Evolutionary conservation across 495 filamentous ascomycete species (phyloP).

Genomic region (Clohesyomyces aquaticus): DNA sequence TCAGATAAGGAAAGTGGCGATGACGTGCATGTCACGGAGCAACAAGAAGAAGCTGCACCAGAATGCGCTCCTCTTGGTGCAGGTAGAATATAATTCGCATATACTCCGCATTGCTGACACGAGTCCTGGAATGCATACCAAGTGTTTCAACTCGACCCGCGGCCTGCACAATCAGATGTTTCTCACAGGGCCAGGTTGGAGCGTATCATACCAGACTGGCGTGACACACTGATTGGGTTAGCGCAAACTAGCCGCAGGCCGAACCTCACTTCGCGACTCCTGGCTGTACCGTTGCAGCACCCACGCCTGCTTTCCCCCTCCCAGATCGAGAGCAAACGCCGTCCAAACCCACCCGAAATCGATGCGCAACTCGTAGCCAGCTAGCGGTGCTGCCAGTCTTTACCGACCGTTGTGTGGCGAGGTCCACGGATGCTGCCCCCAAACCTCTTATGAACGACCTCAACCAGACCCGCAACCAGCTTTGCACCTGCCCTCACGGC

Average conservation of each 20-base stretch:
- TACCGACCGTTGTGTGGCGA: slow-evolving; percentile 28
- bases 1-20: slow-evolving; percentile 25
- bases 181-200: too few relatives aligned
- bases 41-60: background rate
- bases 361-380: slow-evolving; percentile 33
- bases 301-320: slow-evolving; percentile 2
- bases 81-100: background rate
- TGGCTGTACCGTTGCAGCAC: slow-evolving; percentile 33
- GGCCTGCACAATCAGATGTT: too few relatives aligned
- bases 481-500: slow-evolving; percentile 24
- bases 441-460: slow-evolving; percentile 24
- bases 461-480: slow-evolving; percentile 22
- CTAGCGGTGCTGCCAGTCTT: slow-evolving; percentile 25
- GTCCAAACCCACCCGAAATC: background rate
- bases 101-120: too few relatives aligned
- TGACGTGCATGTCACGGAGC: slow-evolving; percentile 30
- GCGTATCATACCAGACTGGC: background rate
- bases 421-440: slow-evolving; percentile 22
- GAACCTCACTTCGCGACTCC: slow-evolving; percentile 21
- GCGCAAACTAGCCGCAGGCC: too few relatives aligned
- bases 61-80: background rate
- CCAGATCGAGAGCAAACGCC: slow-evolving; percentile 1
- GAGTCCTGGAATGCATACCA: too few relatives aligned
- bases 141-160: too few relatives aligned
- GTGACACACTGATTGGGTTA: slow-evolving; percentile 18